These are phyloP conservation scores for Penicillium sp. DNA, from an alignment of 2,329 filamentous ascomycete species.

Conservation along the genomic window DNA sequence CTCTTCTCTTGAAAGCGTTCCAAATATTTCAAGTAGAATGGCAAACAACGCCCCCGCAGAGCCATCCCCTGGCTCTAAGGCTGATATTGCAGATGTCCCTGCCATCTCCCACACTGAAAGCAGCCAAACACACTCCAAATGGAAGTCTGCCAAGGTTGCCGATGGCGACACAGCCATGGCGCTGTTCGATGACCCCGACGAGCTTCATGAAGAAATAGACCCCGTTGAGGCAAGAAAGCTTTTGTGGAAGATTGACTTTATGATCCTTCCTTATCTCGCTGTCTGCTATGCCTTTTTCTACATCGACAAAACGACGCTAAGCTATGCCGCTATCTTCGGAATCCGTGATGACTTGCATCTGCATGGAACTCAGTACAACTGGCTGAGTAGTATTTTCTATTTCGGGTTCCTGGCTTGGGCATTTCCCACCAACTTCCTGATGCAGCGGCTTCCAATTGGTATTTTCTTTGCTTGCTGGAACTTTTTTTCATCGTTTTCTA, in stretches of 20 bases:
- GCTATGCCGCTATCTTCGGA: conserved; percentile 68
- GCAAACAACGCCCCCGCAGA: conserved; percentile 10
- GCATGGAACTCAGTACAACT: conserved; percentile 62
- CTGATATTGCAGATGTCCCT: conserved; percentile 28
- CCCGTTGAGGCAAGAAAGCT: conserved; percentile 52
- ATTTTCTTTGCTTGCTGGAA: conserved; percentile 12
- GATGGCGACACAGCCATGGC: conserved; percentile 57
- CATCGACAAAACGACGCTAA: conserved; percentile 59
- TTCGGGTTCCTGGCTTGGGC: conserved; percentile 60
- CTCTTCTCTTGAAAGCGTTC: background rate
- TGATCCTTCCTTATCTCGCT: conserved; percentile 61
- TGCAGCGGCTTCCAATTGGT: conserved; percentile 57
- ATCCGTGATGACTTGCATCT: conserved; percentile 62
- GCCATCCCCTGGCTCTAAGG: conserved; percentile 25
- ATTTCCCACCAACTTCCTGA: conserved; percentile 58
- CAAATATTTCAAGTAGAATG: conserved; percentile 16
- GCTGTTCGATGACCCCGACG: conserved; percentile 54
- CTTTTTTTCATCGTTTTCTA: background rate
- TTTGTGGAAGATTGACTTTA: conserved; percentile 61
- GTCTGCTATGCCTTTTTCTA: conserved; percentile 60
- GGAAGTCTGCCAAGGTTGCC: conserved; percentile 33
- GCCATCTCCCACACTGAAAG: conserved; percentile 36
- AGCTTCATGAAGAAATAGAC: conserved; percentile 52
- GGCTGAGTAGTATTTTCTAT: conserved; percentile 60
- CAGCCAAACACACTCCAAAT: conserved; percentile 28